Conservation (phyloP, 129 eudicot species). For the Tagetes patula region DNA sequence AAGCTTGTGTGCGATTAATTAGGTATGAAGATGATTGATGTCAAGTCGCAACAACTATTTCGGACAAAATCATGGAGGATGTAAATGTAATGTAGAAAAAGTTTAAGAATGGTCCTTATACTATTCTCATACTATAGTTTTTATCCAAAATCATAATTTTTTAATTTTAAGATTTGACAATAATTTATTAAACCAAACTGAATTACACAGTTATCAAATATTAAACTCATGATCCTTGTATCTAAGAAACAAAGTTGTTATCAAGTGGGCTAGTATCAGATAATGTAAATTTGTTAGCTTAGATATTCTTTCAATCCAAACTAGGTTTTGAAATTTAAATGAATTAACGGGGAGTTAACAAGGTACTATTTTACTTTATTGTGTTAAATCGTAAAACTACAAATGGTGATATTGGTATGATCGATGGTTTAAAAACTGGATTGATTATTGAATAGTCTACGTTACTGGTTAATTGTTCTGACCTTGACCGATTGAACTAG, state of each 20-base stretch:
- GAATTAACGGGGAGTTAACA: too few species aligned
- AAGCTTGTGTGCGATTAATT: constrained; percentile 6
- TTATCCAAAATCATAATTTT: neutral
- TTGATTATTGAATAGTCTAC: too few species aligned
- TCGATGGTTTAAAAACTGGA: neutral
- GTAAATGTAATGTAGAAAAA: neutral
- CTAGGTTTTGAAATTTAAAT: neutral
- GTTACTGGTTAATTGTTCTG: too few species aligned
- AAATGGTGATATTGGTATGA: neutral
- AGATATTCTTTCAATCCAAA: neutral
- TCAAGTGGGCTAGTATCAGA: too few species aligned
- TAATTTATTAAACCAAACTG: too few species aligned
- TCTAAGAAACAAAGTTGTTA: too few species aligned
- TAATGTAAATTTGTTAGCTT: too few species aligned
- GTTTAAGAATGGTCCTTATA: constrained; percentile 21
- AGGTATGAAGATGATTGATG: constrained; percentile 28
- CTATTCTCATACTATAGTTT: neutral
- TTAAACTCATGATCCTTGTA: too few species aligned
- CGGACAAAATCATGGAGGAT: constrained; percentile 33
- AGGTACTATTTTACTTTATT: neutral
- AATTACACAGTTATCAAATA: too few species aligned
- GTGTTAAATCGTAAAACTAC: neutral
- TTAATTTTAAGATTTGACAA: too few species aligned
- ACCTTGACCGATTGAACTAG: too few species aligned
- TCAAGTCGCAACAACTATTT: constrained; percentile 22